Percentiles rank a stretch among this genome's conserved stretches.
Evolutionary conservation across 1,139 yeast genomes (phyloP).

Genomic region (Taphrina wiesneri): DNA sequence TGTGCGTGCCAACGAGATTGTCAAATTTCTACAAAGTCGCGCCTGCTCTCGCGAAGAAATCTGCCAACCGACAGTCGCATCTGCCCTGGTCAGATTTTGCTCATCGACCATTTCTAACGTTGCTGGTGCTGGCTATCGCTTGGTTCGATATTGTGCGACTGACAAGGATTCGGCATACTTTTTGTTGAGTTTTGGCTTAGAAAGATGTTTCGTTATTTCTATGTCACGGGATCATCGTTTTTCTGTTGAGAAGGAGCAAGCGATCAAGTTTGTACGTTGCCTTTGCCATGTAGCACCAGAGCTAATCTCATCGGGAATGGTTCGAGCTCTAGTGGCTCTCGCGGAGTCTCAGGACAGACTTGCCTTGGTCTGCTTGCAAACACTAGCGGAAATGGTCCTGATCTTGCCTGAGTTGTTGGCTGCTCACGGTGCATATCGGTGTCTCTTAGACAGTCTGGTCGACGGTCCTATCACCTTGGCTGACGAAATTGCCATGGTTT

Average conservation of each 20-base stretch:
- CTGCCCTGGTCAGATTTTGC: constrained; percentile 8
- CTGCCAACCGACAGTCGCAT: background rate
- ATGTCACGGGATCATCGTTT: constrained; percentile 58
- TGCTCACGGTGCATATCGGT: constrained; percentile 62
- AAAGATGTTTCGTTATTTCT: constrained; percentile 63
- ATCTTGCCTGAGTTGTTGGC: constrained; percentile 61
- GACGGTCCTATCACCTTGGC: constrained; percentile 61
- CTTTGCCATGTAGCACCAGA: constrained; percentile 61
- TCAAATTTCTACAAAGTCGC: constrained; percentile 52
- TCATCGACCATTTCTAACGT: constrained; percentile 44
- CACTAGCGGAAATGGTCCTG: constrained; percentile 68
- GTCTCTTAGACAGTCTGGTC: constrained; percentile 58
- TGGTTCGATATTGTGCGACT: constrained; percentile 64
- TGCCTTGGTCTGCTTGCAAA: constrained; percentile 61
- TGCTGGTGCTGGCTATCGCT: constrained; percentile 71
- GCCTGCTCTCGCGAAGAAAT: background rate
- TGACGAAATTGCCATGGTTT: constrained; percentile 56
- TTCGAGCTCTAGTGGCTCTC: constrained; percentile 70
- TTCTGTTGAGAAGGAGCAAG: constrained; percentile 73
- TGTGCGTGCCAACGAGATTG: constrained; percentile 63
- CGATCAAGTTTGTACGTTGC: constrained; percentile 67
- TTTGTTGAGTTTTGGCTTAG: constrained; percentile 55
- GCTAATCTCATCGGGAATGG: constrained; percentile 63
- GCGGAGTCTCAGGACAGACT: constrained; percentile 65
- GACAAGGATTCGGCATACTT: constrained; percentile 55